Evolutionary conservation across 2,329 filamentous ascomycete species (phyloP).

Genomic region (Aspergillus sojae): DNA sequence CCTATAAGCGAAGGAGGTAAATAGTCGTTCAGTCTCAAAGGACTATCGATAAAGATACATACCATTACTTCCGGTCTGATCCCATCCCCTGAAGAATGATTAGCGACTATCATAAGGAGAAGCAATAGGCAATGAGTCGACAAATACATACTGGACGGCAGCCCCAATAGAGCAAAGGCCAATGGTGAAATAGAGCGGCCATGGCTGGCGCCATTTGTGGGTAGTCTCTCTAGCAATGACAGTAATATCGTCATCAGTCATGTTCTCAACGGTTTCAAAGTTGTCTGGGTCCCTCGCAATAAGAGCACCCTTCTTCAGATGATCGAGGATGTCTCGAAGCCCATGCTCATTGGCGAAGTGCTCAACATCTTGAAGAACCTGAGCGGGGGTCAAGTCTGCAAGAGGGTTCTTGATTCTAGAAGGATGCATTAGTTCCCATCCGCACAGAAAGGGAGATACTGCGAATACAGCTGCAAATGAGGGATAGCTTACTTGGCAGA

Average conservation of each 20-base stretch:
- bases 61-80: conserved; percentile 38
- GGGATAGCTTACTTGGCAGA: conserved; percentile 29
- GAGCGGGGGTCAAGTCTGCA: conserved; percentile 40
- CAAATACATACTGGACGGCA: conserved; percentile 49
- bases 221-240: conserved; percentile 49
- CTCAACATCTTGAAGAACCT: conserved; percentile 46
- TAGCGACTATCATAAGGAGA: background rate
- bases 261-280: conserved; percentile 47
- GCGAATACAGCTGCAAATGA: background rate
- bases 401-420: conserved; percentile 51
- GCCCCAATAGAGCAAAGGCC: conserved; percentile 56
- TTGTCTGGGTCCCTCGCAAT: conserved; percentile 52
- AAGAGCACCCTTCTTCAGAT: conserved; percentile 53
- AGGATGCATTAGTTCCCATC: background rate
- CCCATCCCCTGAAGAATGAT: conserved; percentile 29
- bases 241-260: conserved; percentile 46
- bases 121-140: background rate
- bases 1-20: conserved; percentile 37
- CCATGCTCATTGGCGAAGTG: conserved; percentile 46
- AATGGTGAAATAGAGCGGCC: conserved; percentile 53
- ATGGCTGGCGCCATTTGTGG: conserved; percentile 55
- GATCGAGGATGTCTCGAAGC: conserved; percentile 43
- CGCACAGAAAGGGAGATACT: background rate
- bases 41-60: background rate
- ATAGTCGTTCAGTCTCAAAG: background rate